Percentiles rank a stretch among this genome's conserved stretches.
phyloP scores from a whole-genome alignment of 768 basidiomycete species.

The Phanerochaete sordida region DNA sequence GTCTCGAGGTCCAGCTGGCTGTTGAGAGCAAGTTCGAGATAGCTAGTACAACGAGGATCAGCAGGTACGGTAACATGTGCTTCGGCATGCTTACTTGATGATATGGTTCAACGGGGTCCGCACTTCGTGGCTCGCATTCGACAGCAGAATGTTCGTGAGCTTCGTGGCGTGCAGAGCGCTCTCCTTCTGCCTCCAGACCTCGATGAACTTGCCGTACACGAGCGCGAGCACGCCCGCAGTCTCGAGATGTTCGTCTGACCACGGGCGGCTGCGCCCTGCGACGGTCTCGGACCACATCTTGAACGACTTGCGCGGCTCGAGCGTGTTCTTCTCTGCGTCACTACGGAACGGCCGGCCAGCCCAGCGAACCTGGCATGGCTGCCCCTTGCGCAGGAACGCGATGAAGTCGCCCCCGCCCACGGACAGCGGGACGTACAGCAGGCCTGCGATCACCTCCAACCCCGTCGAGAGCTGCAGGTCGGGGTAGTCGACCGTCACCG shows the following conservation, averaged over 20 bases:
- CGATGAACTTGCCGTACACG: slow-evolving; percentile 84
- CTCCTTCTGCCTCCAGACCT: slow-evolving; percentile 84
- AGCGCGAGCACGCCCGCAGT: slow-evolving; percentile 76
- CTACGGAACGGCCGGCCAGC: slow-evolving; percentile 69
- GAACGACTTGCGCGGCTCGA: slow-evolving; percentile 81
- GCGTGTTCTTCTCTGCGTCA: slow-evolving; percentile 28
- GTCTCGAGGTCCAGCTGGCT: slow-evolving; percentile 71
- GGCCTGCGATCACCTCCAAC: slow-evolving; percentile 64
- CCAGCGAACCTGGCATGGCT: slow-evolving; percentile 69
- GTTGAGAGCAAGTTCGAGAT: slow-evolving; percentile 77
- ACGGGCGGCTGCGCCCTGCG: slow-evolving; percentile 60
- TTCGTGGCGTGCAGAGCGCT: slow-evolving; percentile 66
- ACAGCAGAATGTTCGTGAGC: slow-evolving; percentile 68
- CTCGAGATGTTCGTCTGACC: slow-evolving; percentile 83
- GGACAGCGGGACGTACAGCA: slow-evolving; percentile 75
- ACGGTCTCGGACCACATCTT: slow-evolving; percentile 77
- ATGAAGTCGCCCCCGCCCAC: slow-evolving; percentile 76
- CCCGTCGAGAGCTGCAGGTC: slow-evolving; percentile 62
- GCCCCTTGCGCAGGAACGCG: slow-evolving; percentile 74
- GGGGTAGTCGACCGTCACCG: slow-evolving; percentile 65
- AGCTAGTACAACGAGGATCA: slow-evolving; percentile 34
- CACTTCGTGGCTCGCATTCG: slow-evolving; percentile 83
- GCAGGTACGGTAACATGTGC: neutral
- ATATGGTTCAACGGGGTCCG: slow-evolving; percentile 80
- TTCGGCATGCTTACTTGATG: slow-evolving; percentile 61